These are phyloP conservation scores for Arabidopsis suecica DNA, from an alignment of 345 rosid species.

Conservation along the genomic window DNA sequence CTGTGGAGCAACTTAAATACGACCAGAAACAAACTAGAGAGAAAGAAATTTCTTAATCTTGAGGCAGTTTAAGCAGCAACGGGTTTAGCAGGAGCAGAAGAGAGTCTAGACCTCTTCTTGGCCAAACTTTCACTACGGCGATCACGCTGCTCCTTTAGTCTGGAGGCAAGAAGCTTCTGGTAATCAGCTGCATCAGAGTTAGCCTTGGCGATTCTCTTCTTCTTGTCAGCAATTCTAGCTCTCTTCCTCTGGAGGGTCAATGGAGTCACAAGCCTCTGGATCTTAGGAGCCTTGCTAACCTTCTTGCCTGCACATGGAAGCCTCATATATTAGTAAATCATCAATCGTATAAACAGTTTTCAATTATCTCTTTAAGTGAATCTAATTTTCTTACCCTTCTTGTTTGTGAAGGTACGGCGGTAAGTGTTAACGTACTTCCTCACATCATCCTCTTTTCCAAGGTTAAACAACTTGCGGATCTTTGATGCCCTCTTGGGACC, in stretches of 20 bases:
- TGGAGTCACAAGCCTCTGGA: conserved; percentile 93
- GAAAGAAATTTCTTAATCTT: background rate
- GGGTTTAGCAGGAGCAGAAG: conserved; percentile 82
- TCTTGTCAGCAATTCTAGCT: conserved; percentile 74
- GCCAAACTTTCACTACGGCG: conserved; percentile 92
- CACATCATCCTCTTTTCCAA: conserved; percentile 90
- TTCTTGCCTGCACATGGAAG: conserved; percentile 59
- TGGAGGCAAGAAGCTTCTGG: conserved; percentile 83
- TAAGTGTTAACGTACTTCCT: conserved; percentile 90
- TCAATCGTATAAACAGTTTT: background rate
- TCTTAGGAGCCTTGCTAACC: conserved; percentile 88
- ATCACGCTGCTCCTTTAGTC: conserved; percentile 87
- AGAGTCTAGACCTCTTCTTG: conserved; percentile 84
- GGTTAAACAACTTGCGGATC: conserved; percentile 84
- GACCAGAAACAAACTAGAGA: conserved; percentile 30
- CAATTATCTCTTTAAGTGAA: background rate
- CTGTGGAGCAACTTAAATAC: conserved; percentile 16
- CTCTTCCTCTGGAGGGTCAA: conserved; percentile 90
- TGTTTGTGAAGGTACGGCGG: conserved; percentile 74
- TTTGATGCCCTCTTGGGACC: conserved; percentile 97
- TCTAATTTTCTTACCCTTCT: conserved; percentile 53
- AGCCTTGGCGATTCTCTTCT: conserved; percentile 86
- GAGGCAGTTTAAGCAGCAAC: conserved; percentile 51
- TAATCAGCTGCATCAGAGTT: conserved; percentile 90
- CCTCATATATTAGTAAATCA: background rate